phyloP scores from a whole-genome alignment of 1,284 basidiomycete species.

The Tausonia pullulans region DNA sequence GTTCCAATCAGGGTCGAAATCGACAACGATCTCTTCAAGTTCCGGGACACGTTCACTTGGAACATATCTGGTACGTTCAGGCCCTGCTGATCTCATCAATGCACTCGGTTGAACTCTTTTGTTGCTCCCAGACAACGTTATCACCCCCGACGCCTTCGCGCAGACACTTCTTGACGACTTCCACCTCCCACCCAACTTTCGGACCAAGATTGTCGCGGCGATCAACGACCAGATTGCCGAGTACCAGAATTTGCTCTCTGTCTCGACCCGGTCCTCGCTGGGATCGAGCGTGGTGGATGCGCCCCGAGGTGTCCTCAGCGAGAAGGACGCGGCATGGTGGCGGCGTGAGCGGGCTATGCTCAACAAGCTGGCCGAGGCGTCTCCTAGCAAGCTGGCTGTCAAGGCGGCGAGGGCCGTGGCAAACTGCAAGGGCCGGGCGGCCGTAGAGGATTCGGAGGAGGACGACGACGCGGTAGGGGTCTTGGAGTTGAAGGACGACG shows the following conservation, averaged over 20 bases:
- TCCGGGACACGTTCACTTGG: slow-evolving; percentile 96
- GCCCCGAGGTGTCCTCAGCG: background rate
- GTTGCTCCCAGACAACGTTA: slow-evolving; percentile 55
- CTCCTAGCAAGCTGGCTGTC: background rate
- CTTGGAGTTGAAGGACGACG: slow-evolving; percentile 23
- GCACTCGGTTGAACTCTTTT: background rate
- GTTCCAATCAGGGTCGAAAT: slow-evolving; percentile 92
- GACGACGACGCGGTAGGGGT: slow-evolving; percentile 25
- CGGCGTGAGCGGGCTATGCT: background rate
- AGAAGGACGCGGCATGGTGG: slow-evolving; percentile 7
- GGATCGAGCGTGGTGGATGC: background rate
- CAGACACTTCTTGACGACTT: slow-evolving; percentile 88
- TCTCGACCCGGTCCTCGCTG: slow-evolving; percentile 19
- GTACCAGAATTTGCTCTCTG: slow-evolving; percentile 41
- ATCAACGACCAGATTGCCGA: slow-evolving; percentile 81
- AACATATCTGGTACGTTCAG: slow-evolving; percentile 65
- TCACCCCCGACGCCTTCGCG: slow-evolving; percentile 83
- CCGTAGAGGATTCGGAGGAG: slow-evolving; percentile 5
- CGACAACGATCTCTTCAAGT: slow-evolving; percentile 76
- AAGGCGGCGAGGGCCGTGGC: slow-evolving; percentile 10
- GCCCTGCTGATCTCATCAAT: background rate
- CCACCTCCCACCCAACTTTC: slow-evolving; percentile 56
- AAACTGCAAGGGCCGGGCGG: slow-evolving; percentile 28
- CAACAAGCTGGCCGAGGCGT: background rate
- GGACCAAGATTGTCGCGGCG: slow-evolving; percentile 60